phyloP scores from a whole-genome alignment of 2,329 filamentous ascomycete species.

The Aureobasidium subglaciale region DNA sequence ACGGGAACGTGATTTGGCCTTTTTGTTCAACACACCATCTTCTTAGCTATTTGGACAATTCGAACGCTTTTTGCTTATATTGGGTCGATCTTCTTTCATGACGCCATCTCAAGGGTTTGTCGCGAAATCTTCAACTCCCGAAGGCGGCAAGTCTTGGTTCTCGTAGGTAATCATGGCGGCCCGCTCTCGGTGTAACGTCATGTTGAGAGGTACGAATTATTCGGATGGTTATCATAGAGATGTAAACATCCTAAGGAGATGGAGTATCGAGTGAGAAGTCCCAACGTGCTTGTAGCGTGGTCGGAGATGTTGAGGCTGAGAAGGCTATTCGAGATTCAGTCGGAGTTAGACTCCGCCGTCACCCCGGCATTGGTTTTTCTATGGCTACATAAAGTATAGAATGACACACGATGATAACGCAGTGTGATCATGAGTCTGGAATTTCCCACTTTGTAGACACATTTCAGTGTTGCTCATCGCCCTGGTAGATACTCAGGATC shows the following conservation, averaged over 20 bases:
- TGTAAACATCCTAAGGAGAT: neutral
- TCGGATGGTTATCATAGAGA: too few species aligned
- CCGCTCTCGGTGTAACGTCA: neutral
- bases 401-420: too few species aligned
- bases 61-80: neutral
- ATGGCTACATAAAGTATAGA: too few species aligned
- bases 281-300: too few species aligned
- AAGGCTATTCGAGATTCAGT: neutral
- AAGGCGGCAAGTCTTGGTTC: too few species aligned
- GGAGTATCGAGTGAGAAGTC: neutral
- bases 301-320: neutral
- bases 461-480: too few species aligned
- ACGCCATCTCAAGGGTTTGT: neutral
- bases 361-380: neutral
- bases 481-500: too few species aligned
- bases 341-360: neutral
- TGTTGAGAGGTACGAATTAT: too few species aligned
- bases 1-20: neutral
- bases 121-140: neutral
- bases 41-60: neutral
- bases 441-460: too few species aligned
- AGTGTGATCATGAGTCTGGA: too few species aligned
- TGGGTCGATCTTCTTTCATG: neutral
- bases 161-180: neutral
- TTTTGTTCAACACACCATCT: neutral